Conservation (phyloP, 1,284 basidiomycete species). For the Taiwanofungus camphoratus region DNA sequence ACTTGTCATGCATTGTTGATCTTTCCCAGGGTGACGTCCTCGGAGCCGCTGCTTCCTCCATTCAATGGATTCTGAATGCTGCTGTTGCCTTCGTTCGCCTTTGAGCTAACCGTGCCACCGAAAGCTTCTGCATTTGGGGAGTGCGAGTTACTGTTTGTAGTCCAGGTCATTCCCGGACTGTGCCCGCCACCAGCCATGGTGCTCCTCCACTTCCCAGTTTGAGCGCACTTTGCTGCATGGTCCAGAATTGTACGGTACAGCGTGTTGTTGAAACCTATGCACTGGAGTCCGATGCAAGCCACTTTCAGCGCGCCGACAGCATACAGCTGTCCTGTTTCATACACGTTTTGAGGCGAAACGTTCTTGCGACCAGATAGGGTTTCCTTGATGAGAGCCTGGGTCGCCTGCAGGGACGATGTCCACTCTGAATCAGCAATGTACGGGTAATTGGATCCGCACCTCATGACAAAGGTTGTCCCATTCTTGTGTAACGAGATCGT, state of each 20-base stretch:
- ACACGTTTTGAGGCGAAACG: constrained; percentile 67
- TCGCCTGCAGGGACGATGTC: constrained; percentile 38
- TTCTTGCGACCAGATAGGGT: constrained; percentile 66
- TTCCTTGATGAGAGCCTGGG: constrained; percentile 59
- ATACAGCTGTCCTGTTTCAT: constrained; percentile 68
- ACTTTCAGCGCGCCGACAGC: constrained; percentile 62
- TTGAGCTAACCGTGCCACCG: too few species aligned
- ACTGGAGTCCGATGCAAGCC: constrained; percentile 66
- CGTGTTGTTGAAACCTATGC: constrained; percentile 59
- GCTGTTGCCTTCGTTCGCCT: too few species aligned
- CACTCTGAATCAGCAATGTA: background rate
- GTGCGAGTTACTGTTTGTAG: too few species aligned
- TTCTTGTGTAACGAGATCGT: constrained; percentile 57
- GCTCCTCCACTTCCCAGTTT: constrained; percentile 28
- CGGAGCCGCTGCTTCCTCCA: too few species aligned
- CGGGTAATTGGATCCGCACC: constrained; percentile 31
- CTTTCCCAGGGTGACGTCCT: too few species aligned
- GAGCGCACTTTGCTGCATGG: constrained; percentile 48
- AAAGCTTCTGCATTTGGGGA: too few species aligned
- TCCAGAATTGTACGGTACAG: constrained; percentile 61
- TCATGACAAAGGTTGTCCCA: constrained; percentile 61
- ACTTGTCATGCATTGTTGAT: too few species aligned
- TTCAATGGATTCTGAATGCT: too few species aligned
- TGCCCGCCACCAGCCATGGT: background rate
- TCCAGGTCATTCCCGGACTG: too few species aligned